Percentiles rank a stretch among this genome's conserved stretches.
Conservation (phyloP, 2,329 filamentous ascomycete genomes). For the Pezicula carpinea region DNA sequence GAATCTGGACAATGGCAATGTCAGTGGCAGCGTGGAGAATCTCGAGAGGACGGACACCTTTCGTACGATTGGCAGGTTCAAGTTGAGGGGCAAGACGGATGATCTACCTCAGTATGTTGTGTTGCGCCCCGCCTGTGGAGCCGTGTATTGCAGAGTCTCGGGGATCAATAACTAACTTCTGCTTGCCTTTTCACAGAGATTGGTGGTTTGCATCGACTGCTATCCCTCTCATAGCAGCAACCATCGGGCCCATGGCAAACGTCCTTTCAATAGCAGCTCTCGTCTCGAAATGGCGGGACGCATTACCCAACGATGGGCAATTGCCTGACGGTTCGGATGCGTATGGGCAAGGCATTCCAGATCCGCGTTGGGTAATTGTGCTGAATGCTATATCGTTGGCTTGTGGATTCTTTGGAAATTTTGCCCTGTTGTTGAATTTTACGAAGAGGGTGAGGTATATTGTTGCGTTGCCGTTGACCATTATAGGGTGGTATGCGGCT, state of each 20-base stretch:
- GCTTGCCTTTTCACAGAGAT: constrained; percentile 18
- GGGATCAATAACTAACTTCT: background rate
- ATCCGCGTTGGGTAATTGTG: constrained; percentile 58
- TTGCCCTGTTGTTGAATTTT: constrained; percentile 66
- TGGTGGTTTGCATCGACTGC: constrained; percentile 38
- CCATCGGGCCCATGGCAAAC: constrained; percentile 67
- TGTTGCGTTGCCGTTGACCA: constrained; percentile 61
- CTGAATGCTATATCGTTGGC: constrained; percentile 61
- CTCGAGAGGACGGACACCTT: constrained; percentile 12
- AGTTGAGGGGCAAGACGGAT: constrained; percentile 28
- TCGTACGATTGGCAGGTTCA: constrained; percentile 24
- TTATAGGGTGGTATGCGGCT: constrained; percentile 61
- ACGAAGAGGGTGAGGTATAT: constrained; percentile 62
- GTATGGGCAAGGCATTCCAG: constrained; percentile 46
- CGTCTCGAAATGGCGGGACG: constrained; percentile 58
- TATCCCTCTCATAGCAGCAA: constrained; percentile 59
- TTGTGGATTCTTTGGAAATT: constrained; percentile 60
- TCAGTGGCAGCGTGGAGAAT: background rate
- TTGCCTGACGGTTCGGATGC: constrained; percentile 40
- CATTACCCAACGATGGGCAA: constrained; percentile 40
- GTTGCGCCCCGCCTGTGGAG: constrained; percentile 6
- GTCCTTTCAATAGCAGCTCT: constrained; percentile 64
- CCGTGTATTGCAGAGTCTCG: background rate
- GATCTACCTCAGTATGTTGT: constrained; percentile 28
- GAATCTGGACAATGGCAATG: background rate